Conservation (phyloP, 2,329 filamentous ascomycete genomes). For the Lachnum nothofagi region DNA sequence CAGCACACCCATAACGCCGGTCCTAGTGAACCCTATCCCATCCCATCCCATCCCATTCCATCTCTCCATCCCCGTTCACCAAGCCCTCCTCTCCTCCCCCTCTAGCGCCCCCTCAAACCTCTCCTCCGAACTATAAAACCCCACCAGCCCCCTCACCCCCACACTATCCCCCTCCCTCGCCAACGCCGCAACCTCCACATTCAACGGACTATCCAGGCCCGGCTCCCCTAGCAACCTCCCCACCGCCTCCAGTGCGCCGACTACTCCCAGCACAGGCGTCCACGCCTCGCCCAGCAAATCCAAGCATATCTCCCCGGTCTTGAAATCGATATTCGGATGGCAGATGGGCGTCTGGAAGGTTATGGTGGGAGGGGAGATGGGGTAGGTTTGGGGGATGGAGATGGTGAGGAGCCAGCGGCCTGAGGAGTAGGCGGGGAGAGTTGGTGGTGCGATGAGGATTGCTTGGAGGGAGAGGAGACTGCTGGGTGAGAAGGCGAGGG, state of each 20-base stretch:
- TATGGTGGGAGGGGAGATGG: slow-evolving; percentile 70
- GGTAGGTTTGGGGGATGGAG: slow-evolving; percentile 71
- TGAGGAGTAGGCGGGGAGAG: slow-evolving; percentile 32
- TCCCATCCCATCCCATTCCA: background rate
- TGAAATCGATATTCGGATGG: slow-evolving; percentile 72
- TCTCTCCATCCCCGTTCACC: background rate
- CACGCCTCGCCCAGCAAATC: slow-evolving; percentile 76
- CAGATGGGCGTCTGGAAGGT: slow-evolving; percentile 78
- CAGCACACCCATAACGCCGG: no score
- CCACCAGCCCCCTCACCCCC: slow-evolving; percentile 52
- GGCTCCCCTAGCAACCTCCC: slow-evolving; percentile 55
- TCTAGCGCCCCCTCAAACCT: slow-evolving; percentile 46
- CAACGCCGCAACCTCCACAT: slow-evolving; percentile 71
- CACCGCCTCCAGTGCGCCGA: slow-evolving; percentile 67
- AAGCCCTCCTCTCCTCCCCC: slow-evolving; percentile 11
- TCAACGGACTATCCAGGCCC: slow-evolving; percentile 69
- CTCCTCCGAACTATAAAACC: slow-evolving; percentile 40
- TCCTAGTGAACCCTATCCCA: no score
- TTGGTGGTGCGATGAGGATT: slow-evolving; percentile 51
- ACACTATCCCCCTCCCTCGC: slow-evolving; percentile 45
- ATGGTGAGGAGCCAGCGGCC: slow-evolving; percentile 83
- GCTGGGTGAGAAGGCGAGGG: slow-evolving; percentile 51
- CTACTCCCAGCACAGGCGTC: slow-evolving; percentile 80
- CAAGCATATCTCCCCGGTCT: slow-evolving; percentile 86
- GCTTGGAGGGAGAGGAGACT: slow-evolving; percentile 55